phyloP scores from a whole-genome alignment of 148 eudicot genomes.

The Gaultheria prostrata region DNA sequence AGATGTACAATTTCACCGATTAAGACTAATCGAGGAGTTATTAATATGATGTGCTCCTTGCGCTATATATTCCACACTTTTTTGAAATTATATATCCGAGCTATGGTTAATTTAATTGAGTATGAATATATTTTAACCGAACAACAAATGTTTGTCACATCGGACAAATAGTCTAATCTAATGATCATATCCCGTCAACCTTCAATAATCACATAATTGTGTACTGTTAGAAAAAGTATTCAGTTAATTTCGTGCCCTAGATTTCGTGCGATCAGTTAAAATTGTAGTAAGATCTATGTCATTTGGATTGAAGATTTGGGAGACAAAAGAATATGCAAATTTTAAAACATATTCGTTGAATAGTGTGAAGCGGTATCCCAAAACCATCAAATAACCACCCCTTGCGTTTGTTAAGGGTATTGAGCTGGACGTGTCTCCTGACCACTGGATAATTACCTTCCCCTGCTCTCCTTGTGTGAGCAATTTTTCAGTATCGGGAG shows the following conservation, averaged over 20 bases:
- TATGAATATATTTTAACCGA: background rate
- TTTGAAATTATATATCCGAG: background rate
- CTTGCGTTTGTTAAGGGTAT: background rate
- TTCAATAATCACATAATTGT: background rate
- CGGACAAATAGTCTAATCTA: background rate
- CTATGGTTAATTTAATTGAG: background rate
- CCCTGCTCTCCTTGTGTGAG: background rate
- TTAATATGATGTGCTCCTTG: too few relatives aligned
- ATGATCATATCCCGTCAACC: background rate
- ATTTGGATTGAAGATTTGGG: too few relatives aligned
- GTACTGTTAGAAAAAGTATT: background rate
- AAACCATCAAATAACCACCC: background rate
- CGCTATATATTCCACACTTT: background rate
- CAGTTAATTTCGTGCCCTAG: too few relatives aligned
- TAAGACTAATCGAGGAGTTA: too few relatives aligned
- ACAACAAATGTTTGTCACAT: background rate
- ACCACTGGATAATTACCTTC: background rate
- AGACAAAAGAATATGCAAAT: too few relatives aligned
- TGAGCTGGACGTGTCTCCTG: background rate
- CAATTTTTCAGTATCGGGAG: too few relatives aligned
- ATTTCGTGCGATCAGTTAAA: too few relatives aligned
- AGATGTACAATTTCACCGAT: too few relatives aligned
- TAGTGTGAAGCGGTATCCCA: too few relatives aligned
- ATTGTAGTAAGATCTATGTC: too few relatives aligned
- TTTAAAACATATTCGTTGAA: too few relatives aligned